Base-by-base conservation (phyloP, 257 asterid species). In the Avicennia marina region DNA sequence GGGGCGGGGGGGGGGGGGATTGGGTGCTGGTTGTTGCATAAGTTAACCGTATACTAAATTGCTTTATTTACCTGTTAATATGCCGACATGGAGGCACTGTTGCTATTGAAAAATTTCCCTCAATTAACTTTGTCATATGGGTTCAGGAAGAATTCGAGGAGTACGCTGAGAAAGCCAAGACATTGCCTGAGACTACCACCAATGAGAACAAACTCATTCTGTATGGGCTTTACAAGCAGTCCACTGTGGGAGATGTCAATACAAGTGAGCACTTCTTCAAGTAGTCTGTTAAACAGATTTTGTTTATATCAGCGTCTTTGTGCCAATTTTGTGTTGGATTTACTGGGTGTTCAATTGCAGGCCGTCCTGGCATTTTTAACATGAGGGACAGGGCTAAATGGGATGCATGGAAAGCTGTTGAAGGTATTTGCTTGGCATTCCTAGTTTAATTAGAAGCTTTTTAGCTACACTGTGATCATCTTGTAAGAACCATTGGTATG, bases 381-480 rank as follows among this genome's bases (percentile, higher is more conserved):
- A 49, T 64, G 95, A 88, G 67, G 80, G 96, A 85, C 52, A 75
- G 88, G 72, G 95, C 95, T 34, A 91, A 91, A 78, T 91, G 98
- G 98, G 98, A 91, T 69, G 96, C 96, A 1, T 91, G 98, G 98
- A 91, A 91, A 78, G 89, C 84, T 26, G 89, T 80, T 64, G 96
- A 88, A 81, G 98, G 96, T 91, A 71, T 41, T 64, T 21, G 12
- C 39, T 53, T 32, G 13, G 24, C 39, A 27, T 25, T 44, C 42
- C 44, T n/a, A 12, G 18, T 11, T 16, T 8, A n/a, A n/a, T n/a
- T n/a, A 38, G 45, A 52, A 2, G 17, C 34, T 27, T 17, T 24
- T 8, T 2, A 16, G 19, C n/a, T n/a, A n/a, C n/a, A n/a, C n/a
- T n/a, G n/a, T n/a, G n/a, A n/a, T n/a, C n/a, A n/a, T n/a, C n/a